Conservation (phyloP, 306 rosid species). For the Lathyrus sativus region DNA sequence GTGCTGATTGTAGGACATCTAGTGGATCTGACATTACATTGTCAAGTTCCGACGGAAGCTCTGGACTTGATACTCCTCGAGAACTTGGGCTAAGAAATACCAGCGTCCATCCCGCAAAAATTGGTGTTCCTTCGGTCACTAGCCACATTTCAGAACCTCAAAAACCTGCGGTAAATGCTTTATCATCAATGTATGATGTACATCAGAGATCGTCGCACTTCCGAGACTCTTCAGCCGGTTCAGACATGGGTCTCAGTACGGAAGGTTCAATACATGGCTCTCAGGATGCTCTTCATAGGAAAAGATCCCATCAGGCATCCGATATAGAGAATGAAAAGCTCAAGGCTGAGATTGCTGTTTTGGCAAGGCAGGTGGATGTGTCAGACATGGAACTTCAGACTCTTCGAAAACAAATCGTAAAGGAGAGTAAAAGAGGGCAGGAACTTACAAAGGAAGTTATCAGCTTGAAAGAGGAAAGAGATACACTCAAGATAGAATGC, state of each 20-base stretch:
- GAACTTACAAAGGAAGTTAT: constrained; percentile 71
- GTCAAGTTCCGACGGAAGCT: constrained; percentile 91
- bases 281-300: constrained; percentile 50
- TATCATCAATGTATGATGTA: constrained; percentile 47
- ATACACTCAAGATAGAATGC: no score
- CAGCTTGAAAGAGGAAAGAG: constrained; percentile 86
- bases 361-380: constrained; percentile 70
- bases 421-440: constrained; percentile 89
- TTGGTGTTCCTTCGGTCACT: constrained; percentile 44
- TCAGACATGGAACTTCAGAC: constrained; percentile 95
- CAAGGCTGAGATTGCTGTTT: constrained; percentile 68
- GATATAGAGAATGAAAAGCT: constrained; percentile 76
- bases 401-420: constrained; percentile 84
- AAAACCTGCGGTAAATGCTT: constrained; percentile 40
- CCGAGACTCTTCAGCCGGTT: constrained; percentile 70
- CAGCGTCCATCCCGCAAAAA: constrained; percentile 49
- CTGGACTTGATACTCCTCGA: constrained; percentile 73
- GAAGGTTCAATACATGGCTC: constrained; percentile 58
- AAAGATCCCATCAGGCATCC: constrained; percentile 48
- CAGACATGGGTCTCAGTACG: constrained; percentile 59
- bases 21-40: no score
- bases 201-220: constrained; percentile 60
- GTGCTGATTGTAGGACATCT: constrained; percentile 63
- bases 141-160: constrained; percentile 47
- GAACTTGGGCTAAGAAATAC: constrained; percentile 59